Conservation (phyloP, 352 stramenopile species). For the Phytophthora vignae region DNA sequence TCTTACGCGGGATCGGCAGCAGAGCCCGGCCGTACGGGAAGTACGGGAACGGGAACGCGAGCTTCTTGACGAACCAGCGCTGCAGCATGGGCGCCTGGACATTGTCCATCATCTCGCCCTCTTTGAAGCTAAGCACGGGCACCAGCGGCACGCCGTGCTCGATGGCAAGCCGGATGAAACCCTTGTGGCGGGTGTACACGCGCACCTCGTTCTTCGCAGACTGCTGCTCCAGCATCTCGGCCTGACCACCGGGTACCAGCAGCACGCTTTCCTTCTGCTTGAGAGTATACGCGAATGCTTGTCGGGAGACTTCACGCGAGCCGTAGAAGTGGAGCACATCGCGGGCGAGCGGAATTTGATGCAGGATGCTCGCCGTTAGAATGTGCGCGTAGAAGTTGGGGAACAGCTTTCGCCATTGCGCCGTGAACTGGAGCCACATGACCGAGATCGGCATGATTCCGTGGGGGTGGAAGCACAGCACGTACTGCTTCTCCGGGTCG, state of each 20-base stretch:
- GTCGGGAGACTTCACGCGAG: conserved; percentile 74
- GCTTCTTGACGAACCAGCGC: conserved; percentile 79
- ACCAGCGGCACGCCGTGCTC: conserved; percentile 79
- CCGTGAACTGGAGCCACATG: conserved; percentile 83
- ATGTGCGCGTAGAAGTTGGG: conserved; percentile 72
- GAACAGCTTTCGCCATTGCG: conserved; percentile 73
- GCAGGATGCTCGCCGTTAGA: conserved; percentile 79
- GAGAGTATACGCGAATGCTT: conserved; percentile 62
- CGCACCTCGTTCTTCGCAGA: conserved; percentile 69
- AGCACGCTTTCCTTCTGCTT: conserved; percentile 71
- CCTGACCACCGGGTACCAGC: conserved; percentile 81
- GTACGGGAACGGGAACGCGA: conserved; percentile 84
- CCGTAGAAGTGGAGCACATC: conserved; percentile 84
- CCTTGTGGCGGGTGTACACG: conserved; percentile 80
- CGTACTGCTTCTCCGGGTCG: conserved; percentile 68
- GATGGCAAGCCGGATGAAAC: conserved; percentile 83
- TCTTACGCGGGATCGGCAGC: conserved; percentile 74
- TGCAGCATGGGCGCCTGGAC: conserved; percentile 75
- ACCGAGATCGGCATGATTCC: conserved; percentile 80
- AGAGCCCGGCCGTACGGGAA: conserved; percentile 75
- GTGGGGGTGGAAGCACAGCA: conserved; percentile 84
- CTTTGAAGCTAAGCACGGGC: conserved; percentile 82
- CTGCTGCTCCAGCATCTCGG: conserved; percentile 83
- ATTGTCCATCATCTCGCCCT: conserved; percentile 88
- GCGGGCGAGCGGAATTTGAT: conserved; percentile 80